Conservation (phyloP, 1,139 yeast genomes). For the Blastobotrys arbuscula region DNA sequence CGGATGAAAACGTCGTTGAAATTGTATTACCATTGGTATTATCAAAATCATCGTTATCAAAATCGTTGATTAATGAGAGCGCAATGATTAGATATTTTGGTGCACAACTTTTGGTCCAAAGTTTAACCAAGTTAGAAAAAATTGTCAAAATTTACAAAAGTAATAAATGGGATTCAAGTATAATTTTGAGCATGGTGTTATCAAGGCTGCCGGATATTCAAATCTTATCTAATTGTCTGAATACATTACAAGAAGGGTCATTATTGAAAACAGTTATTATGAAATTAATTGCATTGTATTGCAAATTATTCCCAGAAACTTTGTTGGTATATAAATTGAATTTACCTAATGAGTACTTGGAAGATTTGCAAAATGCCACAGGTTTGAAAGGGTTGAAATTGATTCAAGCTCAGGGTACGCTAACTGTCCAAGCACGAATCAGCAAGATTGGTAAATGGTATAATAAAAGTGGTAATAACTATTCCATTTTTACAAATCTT, state of each 20-base stretch:
- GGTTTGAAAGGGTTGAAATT: slow-evolving; percentile 27
- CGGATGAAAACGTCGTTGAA: slow-evolving; percentile 40
- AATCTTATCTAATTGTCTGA: slow-evolving; percentile 36
- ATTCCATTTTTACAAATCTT: slow-evolving; percentile 57
- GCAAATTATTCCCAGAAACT: slow-evolving; percentile 23
- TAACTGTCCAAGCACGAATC: slow-evolving; percentile 31
- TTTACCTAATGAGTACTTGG: slow-evolving; percentile 21
- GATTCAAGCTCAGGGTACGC: slow-evolving; percentile 29
- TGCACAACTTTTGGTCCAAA: slow-evolving; percentile 52
- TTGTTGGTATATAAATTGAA: slow-evolving; percentile 17
- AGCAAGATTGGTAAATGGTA: slow-evolving; percentile 55
- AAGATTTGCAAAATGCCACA: slow-evolving; percentile 13
- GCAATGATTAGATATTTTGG: slow-evolving; percentile 60
- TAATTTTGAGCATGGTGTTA: slow-evolving; percentile 38
- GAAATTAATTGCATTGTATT: slow-evolving; percentile 23
- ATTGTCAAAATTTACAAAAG: slow-evolving; percentile 38
- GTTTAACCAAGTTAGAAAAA: slow-evolving; percentile 47
- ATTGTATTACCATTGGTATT: slow-evolving; percentile 61
- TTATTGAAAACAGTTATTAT: slow-evolving; percentile 35
- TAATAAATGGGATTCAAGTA: slow-evolving; percentile 39
- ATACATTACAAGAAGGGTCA: slow-evolving; percentile 30
- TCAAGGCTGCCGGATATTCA: slow-evolving; percentile 47
- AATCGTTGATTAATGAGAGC: slow-evolving; percentile 52
- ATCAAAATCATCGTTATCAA: slow-evolving; percentile 52
- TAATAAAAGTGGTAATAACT: slow-evolving; percentile 40